A percentile compares a stretch with the other conserved stretches of the same genome.
Conservation (phyloP, 2,329 filamentous ascomycete genomes). For the Xylaria hypoxylon region DNA sequence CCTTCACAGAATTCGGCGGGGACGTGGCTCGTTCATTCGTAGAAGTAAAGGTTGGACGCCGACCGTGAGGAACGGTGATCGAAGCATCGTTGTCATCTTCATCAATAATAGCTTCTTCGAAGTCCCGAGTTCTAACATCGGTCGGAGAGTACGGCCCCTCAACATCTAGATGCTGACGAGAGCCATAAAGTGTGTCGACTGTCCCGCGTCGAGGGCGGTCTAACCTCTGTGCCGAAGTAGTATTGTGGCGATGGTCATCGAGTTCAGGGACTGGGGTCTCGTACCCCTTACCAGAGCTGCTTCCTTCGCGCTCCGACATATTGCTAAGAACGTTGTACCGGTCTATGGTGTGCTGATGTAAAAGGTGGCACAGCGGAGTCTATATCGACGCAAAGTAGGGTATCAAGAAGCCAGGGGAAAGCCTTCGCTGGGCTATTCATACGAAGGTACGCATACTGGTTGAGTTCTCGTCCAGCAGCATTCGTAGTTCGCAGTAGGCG, state of each 20-base stretch:
- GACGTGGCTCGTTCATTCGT: conserved; percentile 76
- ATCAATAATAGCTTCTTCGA: conserved; percentile 86
- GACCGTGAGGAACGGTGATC: conserved; percentile 58
- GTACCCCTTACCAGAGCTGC: conserved; percentile 70
- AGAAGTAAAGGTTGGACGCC: conserved; percentile 69
- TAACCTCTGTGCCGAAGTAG: conserved; percentile 68
- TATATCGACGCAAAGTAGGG: conserved; percentile 14
- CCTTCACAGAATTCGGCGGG: conserved; percentile 96
- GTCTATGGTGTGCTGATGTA: conserved; percentile 6
- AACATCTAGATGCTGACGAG: conserved; percentile 58
- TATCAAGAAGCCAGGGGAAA: conserved; percentile 38
- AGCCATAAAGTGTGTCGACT: conserved; percentile 75
- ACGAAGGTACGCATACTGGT: conserved; percentile 52
- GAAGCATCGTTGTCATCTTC: conserved; percentile 70
- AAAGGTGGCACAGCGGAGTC: conserved; percentile 6
- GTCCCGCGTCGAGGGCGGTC: conserved; percentile 76
- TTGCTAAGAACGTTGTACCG: conserved; percentile 57
- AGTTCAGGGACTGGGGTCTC: conserved; percentile 82
- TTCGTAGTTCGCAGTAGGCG: conserved; percentile 51
- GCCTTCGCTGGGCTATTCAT: conserved; percentile 50
- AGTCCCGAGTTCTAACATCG: conserved; percentile 74
- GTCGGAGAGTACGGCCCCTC: conserved; percentile 55
- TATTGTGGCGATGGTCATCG: conserved; percentile 85
- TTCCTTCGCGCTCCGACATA: conserved; percentile 77
- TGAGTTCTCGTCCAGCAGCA: conserved; percentile 45